Percentiles rank a stretch among this genome's conserved stretches.
Evolutionary conservation across 2,329 filamentous ascomycete species (phyloP).

Genomic region (Phaeosphaeria sp.): DNA sequence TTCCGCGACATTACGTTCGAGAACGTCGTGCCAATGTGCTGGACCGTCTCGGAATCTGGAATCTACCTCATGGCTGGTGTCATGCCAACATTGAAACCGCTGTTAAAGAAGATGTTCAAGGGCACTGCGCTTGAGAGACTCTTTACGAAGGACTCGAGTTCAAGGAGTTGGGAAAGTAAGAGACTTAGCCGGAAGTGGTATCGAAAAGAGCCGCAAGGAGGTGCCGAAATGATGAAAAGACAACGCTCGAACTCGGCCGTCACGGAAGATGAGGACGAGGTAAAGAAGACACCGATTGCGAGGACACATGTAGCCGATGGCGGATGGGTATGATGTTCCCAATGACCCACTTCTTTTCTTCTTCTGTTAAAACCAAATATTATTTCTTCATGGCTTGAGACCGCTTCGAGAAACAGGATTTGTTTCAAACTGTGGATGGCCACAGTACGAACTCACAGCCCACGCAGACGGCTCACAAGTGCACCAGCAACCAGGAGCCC

Average conservation of each 20-base stretch:
- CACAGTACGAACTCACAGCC: neutral
- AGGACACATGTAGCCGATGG: neutral
- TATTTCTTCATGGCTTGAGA: too few species aligned
- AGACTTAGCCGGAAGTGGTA: conserved; percentile 8
- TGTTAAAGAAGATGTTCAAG: conserved; percentile 19
- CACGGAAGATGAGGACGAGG: neutral
- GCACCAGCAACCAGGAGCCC: conserved; percentile 60
- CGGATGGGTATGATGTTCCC: neutral
- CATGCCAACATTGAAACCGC: conserved; percentile 23
- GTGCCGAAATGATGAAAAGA: neutral
- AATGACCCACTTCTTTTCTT: too few species aligned
- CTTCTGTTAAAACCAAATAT: too few species aligned
- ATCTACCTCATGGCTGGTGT: conserved; percentile 30
- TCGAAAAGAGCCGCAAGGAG: neutral
- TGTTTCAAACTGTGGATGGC: neutral
- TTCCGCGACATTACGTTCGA: conserved; percentile 28
- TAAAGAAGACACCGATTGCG: neutral
- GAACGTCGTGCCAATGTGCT: conserved; percentile 22
- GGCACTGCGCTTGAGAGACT: conserved; percentile 18
- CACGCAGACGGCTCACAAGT: conserved; percentile 40
- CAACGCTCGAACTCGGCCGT: neutral
- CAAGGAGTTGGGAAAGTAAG: conserved; percentile 10
- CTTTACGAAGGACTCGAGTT: conserved; percentile 11
- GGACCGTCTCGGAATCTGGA: conserved; percentile 30
- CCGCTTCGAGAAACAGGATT: neutral